These are phyloP conservation scores for Podaxis sp. DNA, from an alignment of 768 basidiomycete species.

Conservation along the genomic window DNA sequence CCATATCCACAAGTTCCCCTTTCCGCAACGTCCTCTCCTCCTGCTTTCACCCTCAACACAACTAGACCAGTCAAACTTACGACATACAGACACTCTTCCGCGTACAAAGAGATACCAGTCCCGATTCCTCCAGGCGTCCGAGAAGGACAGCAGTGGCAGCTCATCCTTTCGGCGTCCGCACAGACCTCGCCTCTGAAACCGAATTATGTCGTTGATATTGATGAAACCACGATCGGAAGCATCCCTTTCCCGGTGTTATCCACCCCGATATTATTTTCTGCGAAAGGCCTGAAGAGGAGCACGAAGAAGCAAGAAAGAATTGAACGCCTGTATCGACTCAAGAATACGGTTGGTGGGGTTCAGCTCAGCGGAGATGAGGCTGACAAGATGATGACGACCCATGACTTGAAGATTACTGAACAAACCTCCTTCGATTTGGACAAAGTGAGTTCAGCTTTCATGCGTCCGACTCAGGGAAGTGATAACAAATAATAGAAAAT, in stretches of 20 bases:
- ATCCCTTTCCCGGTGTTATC: slow-evolving; percentile 61
- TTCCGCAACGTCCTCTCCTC: slow-evolving; percentile 4
- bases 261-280: slow-evolving; percentile 52
- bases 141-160: slow-evolving; percentile 59
- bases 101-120: slow-evolving; percentile 74
- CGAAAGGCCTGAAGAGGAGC: slow-evolving; percentile 21
- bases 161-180: slow-evolving; percentile 40
- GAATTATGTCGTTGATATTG: slow-evolving; percentile 34
- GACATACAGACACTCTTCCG: slow-evolving; percentile 60
- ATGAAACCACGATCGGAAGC: slow-evolving; percentile 34
- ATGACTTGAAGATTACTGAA: slow-evolving; percentile 55
- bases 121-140: slow-evolving; percentile 51
- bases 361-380: slow-evolving; percentile 13
- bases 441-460: slow-evolving; percentile 53
- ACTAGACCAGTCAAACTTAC: slow-evolving; percentile 62
- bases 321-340: slow-evolving; percentile 47
- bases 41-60: slow-evolving; percentile 15
- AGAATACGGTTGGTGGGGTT: slow-evolving; percentile 16
- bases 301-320: slow-evolving; percentile 65
- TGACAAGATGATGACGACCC: not conserved
- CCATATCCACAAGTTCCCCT: slow-evolving; percentile 12
- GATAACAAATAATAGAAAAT: slow-evolving; percentile 68
- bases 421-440: slow-evolving; percentile 90
- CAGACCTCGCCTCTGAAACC: slow-evolving; percentile 14
- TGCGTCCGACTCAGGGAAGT: slow-evolving; percentile 16